Percentiles rank a stretch among this genome's conserved stretches.
Evolutionary conservation across 2,329 filamentous ascomycete species (phyloP).

Genomic region (Anthostomella pinea): DNA sequence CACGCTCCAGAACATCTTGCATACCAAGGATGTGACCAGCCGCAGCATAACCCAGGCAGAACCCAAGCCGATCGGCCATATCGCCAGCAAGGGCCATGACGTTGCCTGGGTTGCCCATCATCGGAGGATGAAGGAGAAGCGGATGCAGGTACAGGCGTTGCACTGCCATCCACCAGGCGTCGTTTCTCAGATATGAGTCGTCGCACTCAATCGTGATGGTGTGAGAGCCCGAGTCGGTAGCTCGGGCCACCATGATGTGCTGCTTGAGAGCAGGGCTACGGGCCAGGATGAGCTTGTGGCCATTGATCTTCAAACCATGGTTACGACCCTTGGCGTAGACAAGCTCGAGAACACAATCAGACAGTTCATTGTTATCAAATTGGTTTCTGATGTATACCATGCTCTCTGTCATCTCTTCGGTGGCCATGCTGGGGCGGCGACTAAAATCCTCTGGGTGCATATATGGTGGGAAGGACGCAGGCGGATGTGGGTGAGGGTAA

Average conservation of each 20-base stretch:
- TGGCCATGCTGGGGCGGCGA: constrained; percentile 19
- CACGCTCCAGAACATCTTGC: constrained; percentile 52
- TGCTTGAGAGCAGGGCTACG: constrained; percentile 46
- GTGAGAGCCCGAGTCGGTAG: constrained; percentile 33
- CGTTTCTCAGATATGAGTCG: constrained; percentile 52
- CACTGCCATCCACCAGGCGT: constrained; percentile 56
- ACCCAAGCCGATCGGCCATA: constrained; percentile 45
- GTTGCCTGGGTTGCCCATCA: constrained; percentile 29
- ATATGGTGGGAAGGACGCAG: constrained; percentile 27
- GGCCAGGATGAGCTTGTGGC: constrained; percentile 54
- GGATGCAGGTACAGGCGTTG: constrained; percentile 57
- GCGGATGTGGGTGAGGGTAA: constrained; percentile 20
- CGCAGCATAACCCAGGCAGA: constrained; percentile 63
- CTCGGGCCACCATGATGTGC: constrained; percentile 30
- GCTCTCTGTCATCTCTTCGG: constrained; percentile 27
- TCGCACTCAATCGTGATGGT: constrained; percentile 46
- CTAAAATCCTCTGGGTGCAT: constrained; percentile 21
- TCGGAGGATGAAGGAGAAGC: constrained; percentile 38
- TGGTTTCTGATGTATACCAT: constrained; percentile 35
- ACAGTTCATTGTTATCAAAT: constrained; percentile 38
- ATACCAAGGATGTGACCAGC: constrained; percentile 58
- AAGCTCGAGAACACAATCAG: constrained; percentile 43
- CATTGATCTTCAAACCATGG: constrained; percentile 44
- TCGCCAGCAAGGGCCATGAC: constrained; percentile 37
- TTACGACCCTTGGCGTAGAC: constrained; percentile 35